Percentiles rank a stretch among this genome's conserved stretches.
These are phyloP conservation scores for Monotropa hypopitys DNA, from an alignment of 179 eudicot species.

Conservation along the genomic window DNA sequence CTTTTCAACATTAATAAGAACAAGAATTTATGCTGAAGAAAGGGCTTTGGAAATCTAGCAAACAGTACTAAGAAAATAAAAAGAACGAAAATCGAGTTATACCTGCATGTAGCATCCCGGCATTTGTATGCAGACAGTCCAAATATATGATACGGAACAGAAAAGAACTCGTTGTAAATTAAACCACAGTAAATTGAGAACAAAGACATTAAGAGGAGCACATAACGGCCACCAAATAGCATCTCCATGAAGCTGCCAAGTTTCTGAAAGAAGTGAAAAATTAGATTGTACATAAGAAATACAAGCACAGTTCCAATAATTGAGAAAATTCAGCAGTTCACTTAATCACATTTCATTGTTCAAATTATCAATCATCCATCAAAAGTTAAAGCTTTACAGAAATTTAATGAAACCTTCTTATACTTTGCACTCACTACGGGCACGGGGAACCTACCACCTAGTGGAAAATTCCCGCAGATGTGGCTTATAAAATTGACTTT, in stretches of 20 bases:
- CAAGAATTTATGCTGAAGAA: neutral
- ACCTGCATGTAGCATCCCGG: conserved; percentile 87
- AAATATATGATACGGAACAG: conserved; percentile 89
- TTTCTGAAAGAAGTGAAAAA: conserved; percentile 40
- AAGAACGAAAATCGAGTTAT: conserved; percentile 6
- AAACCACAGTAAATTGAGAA: conserved; percentile 92
- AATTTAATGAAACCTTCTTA: neutral
- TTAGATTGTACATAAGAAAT: neutral
- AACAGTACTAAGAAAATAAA: neutral
- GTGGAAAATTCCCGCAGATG: neutral
- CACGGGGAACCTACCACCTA: too few species aligned
- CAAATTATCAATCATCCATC: neutral
- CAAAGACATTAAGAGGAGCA: conserved; percentile 77
- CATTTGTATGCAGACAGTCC: conserved; percentile 88
- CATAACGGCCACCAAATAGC: conserved; percentile 97
- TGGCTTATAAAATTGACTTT: neutral
- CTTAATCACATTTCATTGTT: neutral
- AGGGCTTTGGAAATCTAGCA: neutral
- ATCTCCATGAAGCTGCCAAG: conserved; percentile 99
- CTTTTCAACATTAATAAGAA: neutral
- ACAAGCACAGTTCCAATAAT: neutral
- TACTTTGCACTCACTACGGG: neutral
- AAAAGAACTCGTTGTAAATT: conserved; percentile 93
- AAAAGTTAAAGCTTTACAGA: neutral
- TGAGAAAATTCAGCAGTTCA: neutral